Base-by-base conservation (phyloP, 768 basidiomycete species). In the Termitomyces sp. region DNA sequence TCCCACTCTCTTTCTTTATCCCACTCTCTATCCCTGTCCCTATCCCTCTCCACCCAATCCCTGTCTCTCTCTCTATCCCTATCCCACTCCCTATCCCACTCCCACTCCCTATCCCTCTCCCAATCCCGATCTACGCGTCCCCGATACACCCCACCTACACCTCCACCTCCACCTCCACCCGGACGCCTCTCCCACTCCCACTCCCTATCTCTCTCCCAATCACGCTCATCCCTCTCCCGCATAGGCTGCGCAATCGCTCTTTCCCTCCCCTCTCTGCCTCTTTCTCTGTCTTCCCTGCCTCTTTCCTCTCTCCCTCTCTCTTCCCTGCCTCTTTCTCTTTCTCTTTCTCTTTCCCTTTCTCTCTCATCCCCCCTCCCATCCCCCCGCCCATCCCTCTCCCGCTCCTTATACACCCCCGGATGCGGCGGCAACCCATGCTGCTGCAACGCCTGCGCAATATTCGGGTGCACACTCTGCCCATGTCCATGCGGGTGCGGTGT, bases 191-290 rank as follows among this genome's bases (percentile, higher is more conserved):
- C 56, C 46, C 57, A 6, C 22, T 50, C 61, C 57, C 46, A 42
- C 7, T 44, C 56, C 28, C 57, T 20, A 13, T 48, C 57, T 20
- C 28, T 46, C 2, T 53, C 61, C 56, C 46, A 58, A 15, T 66
- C 70, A 12, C 60, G n/a, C 28, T 64, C 68, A 18, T 58, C 55
- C 11, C 53, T 40, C 45, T 58, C 58, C 46, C 62, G 35, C 66
- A 63, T 67, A 13, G 66, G 64, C 52, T 56, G 48, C 13, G 59
- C 62, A 6, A 62, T 55, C 22, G 33, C 58, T 9, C 22, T 20
- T 22, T 46, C 22, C 11, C 38, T 15, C 20, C 42, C n/a, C 39
- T 7, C 11, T 56, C n/a, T n/a, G n/a, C n/a, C 55, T 24, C n/a
- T 24, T 13, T 15, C 8, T 18, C 58, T 46, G n/a, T 55, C 28